These are phyloP conservation scores for Trypanosoma conorhini DNA, from an alignment of 208 protist species.

Conservation along the genomic window DNA sequence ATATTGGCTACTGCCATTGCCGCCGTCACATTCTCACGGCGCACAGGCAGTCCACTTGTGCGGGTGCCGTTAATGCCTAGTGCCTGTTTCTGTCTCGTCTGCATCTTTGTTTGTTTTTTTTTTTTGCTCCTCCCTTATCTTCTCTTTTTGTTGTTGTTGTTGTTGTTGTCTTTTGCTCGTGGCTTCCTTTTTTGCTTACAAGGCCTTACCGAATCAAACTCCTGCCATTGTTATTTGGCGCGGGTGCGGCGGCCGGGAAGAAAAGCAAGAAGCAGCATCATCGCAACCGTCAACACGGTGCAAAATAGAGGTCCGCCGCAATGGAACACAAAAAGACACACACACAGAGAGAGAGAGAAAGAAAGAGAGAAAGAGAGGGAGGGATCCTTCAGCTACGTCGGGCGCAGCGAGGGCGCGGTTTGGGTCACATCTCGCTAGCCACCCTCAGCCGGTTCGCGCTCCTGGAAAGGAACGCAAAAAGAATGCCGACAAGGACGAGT, in stretches of 20 bases:
- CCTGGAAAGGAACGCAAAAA: slow-evolving; percentile 32
- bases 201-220: too few species aligned
- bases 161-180: background rate
- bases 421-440: background rate
- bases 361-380: slow-evolving; percentile 8
- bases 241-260: background rate
- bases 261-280: too few species aligned
- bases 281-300: background rate
- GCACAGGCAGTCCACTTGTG: slow-evolving; percentile 94
- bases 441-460: slow-evolving; percentile 20
- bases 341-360: slow-evolving; percentile 7
- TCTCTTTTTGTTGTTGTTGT: slow-evolving; percentile 10
- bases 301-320: background rate
- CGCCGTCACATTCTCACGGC: slow-evolving; percentile 94
- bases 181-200: background rate
- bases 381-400: background rate
- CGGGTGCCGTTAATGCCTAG: slow-evolving; percentile 96
- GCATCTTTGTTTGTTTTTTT: slow-evolving; percentile 49
- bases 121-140: background rate
- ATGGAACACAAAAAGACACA: slow-evolving; percentile 6
- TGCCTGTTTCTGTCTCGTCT: slow-evolving; percentile 84
- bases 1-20: slow-evolving; percentile 95
- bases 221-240: too few species aligned
- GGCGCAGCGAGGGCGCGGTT: background rate
- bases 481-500: slow-evolving; percentile 27